phyloP scores from a whole-genome alignment of 345 rosid genomes.

The Citropsis articulata region DNA sequence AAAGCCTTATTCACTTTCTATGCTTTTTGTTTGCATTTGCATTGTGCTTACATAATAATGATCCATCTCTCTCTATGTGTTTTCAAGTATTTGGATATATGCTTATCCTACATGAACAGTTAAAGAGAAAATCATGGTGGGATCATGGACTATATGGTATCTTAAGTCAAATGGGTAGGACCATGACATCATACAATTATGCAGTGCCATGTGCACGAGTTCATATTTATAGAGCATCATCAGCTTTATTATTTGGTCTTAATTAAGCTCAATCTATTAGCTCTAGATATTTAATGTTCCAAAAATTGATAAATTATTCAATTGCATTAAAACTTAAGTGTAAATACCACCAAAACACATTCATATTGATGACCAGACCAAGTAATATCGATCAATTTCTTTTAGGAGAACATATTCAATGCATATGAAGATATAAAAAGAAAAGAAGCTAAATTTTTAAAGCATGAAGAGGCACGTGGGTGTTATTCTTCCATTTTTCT shows the following conservation, averaged over 20 bases:
- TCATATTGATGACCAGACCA: too few relatives aligned
- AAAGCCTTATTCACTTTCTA: neutral
- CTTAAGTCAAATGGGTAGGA: slow-evolving; percentile 55
- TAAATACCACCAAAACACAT: neutral
- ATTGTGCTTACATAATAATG: neutral
- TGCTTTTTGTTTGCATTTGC: neutral
- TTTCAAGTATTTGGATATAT: neutral
- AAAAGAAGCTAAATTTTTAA: neutral
- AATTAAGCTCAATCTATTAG: neutral
- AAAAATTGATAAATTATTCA: too few relatives aligned
- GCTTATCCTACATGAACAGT: slow-evolving; percentile 8
- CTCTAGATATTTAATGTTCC: neutral
- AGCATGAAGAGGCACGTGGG: neutral
- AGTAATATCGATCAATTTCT: too few relatives aligned
- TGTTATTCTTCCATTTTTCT: neutral
- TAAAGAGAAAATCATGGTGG: slow-evolving; percentile 14
- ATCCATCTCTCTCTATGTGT: neutral
- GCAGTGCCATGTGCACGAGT: neutral
- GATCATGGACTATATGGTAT: slow-evolving; percentile 16
- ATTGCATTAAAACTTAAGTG: neutral
- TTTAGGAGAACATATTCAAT: neutral
- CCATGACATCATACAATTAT: slow-evolving; percentile 46
- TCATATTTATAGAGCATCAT: neutral
- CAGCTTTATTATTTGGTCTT: neutral
- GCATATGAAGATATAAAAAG: neutral